These are phyloP conservation scores for Sugiyamaella castrensis DNA, from an alignment of 1,139 yeast species.

Conservation along the genomic window DNA sequence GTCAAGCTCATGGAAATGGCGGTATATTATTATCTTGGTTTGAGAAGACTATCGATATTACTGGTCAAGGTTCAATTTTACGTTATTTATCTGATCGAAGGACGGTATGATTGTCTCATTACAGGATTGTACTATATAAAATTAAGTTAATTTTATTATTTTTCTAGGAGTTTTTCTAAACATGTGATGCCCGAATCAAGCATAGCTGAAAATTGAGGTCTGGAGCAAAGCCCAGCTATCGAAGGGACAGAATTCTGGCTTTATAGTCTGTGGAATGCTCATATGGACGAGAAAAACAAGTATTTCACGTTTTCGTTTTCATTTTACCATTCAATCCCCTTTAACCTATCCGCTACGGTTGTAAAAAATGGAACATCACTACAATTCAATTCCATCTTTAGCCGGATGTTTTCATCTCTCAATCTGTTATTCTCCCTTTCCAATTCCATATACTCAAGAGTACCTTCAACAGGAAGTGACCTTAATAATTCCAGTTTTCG, in stretches of 20 bases:
- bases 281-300: no score
- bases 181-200: no score
- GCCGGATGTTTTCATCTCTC: conserved; percentile 11
- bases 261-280: no score
- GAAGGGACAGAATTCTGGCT: no score
- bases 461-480: conserved; percentile 14
- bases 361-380: no score
- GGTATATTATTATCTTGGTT: conserved; percentile 87
- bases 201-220: not conserved
- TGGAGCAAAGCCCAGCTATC: no score
- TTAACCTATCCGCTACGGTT: no score
- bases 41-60: conserved; percentile 77
- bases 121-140: not conserved
- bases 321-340: not conserved
- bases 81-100: conserved; percentile 84
- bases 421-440: conserved; percentile 18
- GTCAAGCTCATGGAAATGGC: conserved; percentile 75
- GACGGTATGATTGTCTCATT: conserved; percentile 47
- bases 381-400: conserved; percentile 4
- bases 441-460: conserved; percentile 12
- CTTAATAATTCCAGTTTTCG: conserved; percentile 26
- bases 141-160: not conserved
- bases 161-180: not conserved
- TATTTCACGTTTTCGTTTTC: no score
- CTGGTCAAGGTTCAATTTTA: conserved; percentile 88